phyloP scores from a whole-genome alignment of 1,284 basidiomycete genomes.

The Cutaneotrichosporon cavernicola region DNA sequence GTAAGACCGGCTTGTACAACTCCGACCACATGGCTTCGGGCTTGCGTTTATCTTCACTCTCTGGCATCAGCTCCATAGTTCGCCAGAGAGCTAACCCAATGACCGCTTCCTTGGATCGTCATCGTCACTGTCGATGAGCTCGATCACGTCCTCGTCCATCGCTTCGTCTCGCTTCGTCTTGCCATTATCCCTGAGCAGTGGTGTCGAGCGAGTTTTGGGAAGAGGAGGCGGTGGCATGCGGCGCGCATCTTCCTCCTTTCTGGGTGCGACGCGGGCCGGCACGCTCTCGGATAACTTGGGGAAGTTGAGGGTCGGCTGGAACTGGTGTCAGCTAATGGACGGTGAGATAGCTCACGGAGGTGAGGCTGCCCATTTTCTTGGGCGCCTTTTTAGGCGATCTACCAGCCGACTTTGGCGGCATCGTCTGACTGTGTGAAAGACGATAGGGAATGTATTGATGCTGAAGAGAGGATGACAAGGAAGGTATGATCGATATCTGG shows the following conservation, averaged over 20 bases:
- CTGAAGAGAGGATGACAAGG: neutral
- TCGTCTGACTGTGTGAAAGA: neutral
- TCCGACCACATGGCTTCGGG: slow-evolving; percentile 67
- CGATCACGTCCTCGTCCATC: slow-evolving; percentile 26
- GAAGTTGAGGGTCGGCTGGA: slow-evolving; percentile 41
- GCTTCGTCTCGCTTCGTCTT: slow-evolving; percentile 58
- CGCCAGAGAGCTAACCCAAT: neutral
- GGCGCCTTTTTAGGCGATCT: slow-evolving; percentile 4
- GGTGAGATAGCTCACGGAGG: slow-evolving; percentile 28
- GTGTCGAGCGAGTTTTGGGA: neutral
- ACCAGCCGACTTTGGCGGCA: slow-evolving; percentile 8
- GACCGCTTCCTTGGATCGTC: slow-evolving; percentile 18
- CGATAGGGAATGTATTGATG: neutral
- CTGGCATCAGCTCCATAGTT: neutral
- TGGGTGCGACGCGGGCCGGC: neutral
- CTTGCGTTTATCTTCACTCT: neutral
- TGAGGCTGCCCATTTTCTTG: slow-evolving; percentile 40
- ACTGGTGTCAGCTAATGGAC: slow-evolving; percentile 26
- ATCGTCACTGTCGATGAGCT: slow-evolving; percentile 35
- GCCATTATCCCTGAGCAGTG: neutral
- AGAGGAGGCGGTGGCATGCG: slow-evolving; percentile 25
- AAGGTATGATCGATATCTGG: neutral
- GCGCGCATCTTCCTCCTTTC: slow-evolving; percentile 11
- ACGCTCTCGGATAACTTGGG: slow-evolving; percentile 8
- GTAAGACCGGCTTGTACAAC: slow-evolving; percentile 65